Evolutionary conservation across 2,329 filamentous ascomycete species (phyloP).

Genomic region (Exophiala calicioides): DNA sequence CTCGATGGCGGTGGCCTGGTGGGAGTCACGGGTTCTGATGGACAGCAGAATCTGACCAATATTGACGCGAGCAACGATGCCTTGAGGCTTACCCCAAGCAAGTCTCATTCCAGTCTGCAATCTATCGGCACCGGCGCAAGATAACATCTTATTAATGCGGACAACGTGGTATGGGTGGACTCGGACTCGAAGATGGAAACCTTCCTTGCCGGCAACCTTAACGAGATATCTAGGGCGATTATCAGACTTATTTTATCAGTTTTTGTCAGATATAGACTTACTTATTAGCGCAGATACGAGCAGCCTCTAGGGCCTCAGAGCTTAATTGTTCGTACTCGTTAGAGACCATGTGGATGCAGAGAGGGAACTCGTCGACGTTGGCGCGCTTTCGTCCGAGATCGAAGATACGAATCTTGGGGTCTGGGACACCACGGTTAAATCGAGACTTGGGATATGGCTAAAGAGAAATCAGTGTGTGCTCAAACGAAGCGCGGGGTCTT

Average conservation of each 20-base stretch:
- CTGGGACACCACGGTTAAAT: conserved; percentile 98
- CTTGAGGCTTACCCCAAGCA: conserved; percentile 99
- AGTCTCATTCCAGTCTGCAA: conserved; percentile 99
- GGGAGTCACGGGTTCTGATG: conserved; percentile 92
- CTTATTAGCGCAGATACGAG: conserved; percentile 99
- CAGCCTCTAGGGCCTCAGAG: conserved; percentile 98
- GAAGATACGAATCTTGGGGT: conserved; percentile 89
- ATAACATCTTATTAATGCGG: conserved; percentile 99
- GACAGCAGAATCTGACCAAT: conserved; percentile 99
- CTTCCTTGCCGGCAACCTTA: conserved; percentile 69
- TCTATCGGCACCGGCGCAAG: conserved; percentile 99
- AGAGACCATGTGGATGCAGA: conserved; percentile 98
- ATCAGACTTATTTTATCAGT: conserved; percentile 16
- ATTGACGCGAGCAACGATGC: conserved; percentile 98
- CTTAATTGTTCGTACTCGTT: conserved; percentile 99
- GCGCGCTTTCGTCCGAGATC: conserved; percentile 98
- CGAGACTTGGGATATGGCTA: conserved; percentile 98
- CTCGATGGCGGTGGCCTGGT: conserved; percentile 93
- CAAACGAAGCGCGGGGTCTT: conserved; percentile 25
- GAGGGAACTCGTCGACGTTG: conserved; percentile 98
- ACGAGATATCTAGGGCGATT: conserved; percentile 61
- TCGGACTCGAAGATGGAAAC: conserved; percentile 71
- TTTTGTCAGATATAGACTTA: conserved; percentile 44
- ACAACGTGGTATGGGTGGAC: conserved; percentile 99
- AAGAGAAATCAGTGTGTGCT: conserved; percentile 5